These are phyloP conservation scores for Penicillium sp. DNA, from an alignment of 2,329 filamentous ascomycete species.

Conservation along the genomic window DNA sequence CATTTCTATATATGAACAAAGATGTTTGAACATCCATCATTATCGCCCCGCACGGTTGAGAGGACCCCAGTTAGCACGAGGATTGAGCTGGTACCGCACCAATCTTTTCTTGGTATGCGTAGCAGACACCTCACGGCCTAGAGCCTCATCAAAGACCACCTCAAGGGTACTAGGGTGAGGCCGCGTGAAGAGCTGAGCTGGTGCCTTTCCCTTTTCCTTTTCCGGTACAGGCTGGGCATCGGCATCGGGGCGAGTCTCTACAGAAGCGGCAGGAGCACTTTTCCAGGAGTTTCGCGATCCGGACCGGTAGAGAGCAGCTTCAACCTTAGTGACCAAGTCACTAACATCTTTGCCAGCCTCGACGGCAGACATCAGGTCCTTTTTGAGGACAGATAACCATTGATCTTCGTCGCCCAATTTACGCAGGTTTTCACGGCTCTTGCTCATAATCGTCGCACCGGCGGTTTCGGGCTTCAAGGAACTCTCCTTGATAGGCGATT, in stretches of 20 bases:
- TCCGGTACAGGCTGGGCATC: background rate
- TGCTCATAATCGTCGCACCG: conserved; percentile 66
- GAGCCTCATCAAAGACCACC: conserved; percentile 74
- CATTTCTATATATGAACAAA: background rate
- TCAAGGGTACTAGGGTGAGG: conserved; percentile 48
- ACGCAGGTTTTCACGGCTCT: conserved; percentile 34
- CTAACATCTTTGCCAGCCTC: conserved; percentile 35
- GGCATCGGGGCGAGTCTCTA: background rate
- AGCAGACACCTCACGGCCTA: conserved; percentile 63
- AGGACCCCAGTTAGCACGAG: conserved; percentile 90
- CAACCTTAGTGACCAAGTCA: conserved; percentile 44
- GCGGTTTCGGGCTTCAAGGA: conserved; percentile 68
- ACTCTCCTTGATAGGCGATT: conserved; percentile 70
- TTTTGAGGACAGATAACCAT: conserved; percentile 33
- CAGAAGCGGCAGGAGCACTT: background rate
- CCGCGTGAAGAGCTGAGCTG: conserved; percentile 11
- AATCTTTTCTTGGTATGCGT: conserved; percentile 61
- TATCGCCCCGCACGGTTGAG: conserved; percentile 51
- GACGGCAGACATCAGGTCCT: conserved; percentile 36
- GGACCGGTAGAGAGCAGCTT: conserved; percentile 45
- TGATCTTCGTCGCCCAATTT: conserved; percentile 34
- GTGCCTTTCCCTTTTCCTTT: background rate
- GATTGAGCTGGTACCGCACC: conserved; percentile 86
- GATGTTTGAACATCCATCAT: conserved; percentile 4
- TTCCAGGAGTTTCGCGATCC: conserved; percentile 23